Evolutionary conservation across 2,329 filamentous ascomycete species (phyloP).

Genomic region (Aspergillus sp.): DNA sequence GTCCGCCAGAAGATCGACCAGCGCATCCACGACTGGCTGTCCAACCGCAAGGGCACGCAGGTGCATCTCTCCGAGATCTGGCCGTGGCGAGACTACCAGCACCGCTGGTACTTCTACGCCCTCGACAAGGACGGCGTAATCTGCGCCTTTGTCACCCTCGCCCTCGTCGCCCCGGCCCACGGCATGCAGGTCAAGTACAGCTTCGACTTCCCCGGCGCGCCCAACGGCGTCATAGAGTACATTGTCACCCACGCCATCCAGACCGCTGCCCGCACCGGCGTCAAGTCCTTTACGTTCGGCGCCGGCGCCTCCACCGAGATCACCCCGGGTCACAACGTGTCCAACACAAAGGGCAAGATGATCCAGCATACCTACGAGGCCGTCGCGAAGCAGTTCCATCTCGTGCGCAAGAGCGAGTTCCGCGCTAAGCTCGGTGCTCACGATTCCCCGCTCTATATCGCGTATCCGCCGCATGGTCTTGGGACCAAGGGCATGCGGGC

Average conservation of each 20-base stretch:
- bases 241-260: constrained; percentile 66
- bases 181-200: constrained; percentile 95
- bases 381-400: constrained; percentile 68
- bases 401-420: constrained; percentile 81
- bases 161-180: constrained; percentile 67
- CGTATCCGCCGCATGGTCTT: constrained; percentile 77
- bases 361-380: constrained; percentile 74
- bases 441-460: constrained; percentile 80
- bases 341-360: constrained; percentile 70
- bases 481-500: constrained; percentile 73
- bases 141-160: constrained; percentile 68
- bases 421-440: constrained; percentile 78
- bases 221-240: constrained; percentile 79
- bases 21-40: constrained; percentile 70
- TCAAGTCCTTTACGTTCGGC: constrained; percentile 71
- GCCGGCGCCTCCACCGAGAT: constrained; percentile 68
- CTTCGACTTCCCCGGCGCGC: constrained; percentile 80
- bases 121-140: constrained; percentile 63
- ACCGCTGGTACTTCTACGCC: constrained; percentile 79
- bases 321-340: constrained; percentile 69
- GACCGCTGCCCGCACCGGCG: constrained; percentile 48
- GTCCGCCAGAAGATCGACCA: constrained; percentile 60
- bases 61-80: constrained; percentile 84
- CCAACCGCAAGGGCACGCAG: constrained; percentile 70
- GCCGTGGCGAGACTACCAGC: constrained; percentile 74